Percentiles rank a stretch among this genome's conserved stretches.
Conservation (phyloP, 2,329 filamentous ascomycete genomes). For the Ophiosphaerella herpotricha region DNA sequence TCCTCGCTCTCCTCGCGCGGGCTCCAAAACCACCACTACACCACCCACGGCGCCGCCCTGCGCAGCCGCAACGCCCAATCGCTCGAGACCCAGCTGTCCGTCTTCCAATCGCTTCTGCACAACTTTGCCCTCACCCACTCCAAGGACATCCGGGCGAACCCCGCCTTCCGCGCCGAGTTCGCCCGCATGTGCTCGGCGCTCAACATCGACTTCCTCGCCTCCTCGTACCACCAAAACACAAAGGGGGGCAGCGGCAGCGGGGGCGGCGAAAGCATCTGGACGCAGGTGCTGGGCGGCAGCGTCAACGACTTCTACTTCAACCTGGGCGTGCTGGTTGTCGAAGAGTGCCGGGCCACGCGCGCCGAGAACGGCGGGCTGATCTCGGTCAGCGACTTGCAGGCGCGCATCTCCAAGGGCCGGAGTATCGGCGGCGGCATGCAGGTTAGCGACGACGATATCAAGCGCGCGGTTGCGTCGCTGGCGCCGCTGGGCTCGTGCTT, state of each 20-base stretch:
- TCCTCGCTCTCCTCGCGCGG: conserved; percentile 64
- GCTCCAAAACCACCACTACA: conserved; percentile 86
- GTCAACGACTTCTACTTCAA: conserved; percentile 99
- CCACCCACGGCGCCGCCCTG: conserved; percentile 85
- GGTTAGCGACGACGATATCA: conserved; percentile 89
- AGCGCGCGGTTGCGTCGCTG: conserved; percentile 84
- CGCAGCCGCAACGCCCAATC: conserved; percentile 82
- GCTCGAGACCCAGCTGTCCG: conserved; percentile 88
- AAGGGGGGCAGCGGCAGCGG: conserved; percentile 45
- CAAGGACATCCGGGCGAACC: conserved; percentile 94
- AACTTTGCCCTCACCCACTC: conserved; percentile 95
- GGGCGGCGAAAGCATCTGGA: conserved; percentile 76
- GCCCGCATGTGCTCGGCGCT: conserved; percentile 98
- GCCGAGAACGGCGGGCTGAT: conserved; percentile 93
- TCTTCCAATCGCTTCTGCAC: conserved; percentile 93
- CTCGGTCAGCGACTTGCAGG: conserved; percentile 77
- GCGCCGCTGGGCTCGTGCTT: conserved; percentile 88
- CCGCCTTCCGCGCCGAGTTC: conserved; percentile 93
- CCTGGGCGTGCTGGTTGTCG: conserved; percentile 91
- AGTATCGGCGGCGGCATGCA: conserved; percentile 70
- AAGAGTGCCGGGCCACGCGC: conserved; percentile 84
- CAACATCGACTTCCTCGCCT: conserved; percentile 88
- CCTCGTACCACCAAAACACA: conserved; percentile 54
- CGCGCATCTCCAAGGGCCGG: conserved; percentile 72
- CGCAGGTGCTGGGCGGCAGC: conserved; percentile 84